Percentiles rank a stretch among this genome's conserved stretches.
phyloP scores from a whole-genome alignment of 1,139 yeast species.

The Yamadazyma pseudoaaseri region DNA sequence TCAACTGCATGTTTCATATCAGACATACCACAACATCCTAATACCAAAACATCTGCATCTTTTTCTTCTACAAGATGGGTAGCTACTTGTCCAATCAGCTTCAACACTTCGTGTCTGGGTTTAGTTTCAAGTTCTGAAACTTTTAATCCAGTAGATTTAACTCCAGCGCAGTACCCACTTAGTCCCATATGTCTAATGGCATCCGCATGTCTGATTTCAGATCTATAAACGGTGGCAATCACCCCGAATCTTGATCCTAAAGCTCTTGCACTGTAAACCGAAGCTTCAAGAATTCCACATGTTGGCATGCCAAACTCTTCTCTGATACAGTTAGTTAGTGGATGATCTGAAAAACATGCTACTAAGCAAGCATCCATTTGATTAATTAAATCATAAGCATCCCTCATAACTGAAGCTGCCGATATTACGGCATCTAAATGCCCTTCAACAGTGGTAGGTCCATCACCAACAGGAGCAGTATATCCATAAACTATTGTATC shows the following conservation, averaged over 20 bases:
- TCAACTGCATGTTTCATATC: constrained; percentile 28
- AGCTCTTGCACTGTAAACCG: constrained; percentile 10
- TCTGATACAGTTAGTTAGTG: constrained; percentile 11
- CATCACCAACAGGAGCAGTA: constrained; percentile 9
- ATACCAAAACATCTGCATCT: constrained; percentile 26
- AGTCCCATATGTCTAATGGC: constrained; percentile 24
- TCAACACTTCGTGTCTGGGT: constrained; percentile 24
- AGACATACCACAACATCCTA: constrained; percentile 35
- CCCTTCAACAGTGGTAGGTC: constrained; percentile 11
- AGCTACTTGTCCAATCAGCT: constrained; percentile 21
- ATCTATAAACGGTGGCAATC: constrained; percentile 20
- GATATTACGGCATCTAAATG: constrained; percentile 11
- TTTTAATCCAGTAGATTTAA: constrained; percentile 25
- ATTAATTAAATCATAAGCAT: constrained; percentile 7
- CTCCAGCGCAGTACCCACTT: constrained; percentile 26
- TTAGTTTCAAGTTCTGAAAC: constrained; percentile 29
- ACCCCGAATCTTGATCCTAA: constrained; percentile 14
- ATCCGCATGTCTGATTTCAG: constrained; percentile 21
- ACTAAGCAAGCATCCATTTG: constrained; percentile 12
- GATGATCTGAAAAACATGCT: constrained; percentile 13
- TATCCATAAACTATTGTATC: constrained; percentile 12
- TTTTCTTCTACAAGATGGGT: constrained; percentile 18
- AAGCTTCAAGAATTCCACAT: constrained; percentile 13
- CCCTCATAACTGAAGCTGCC: constrained; percentile 9
- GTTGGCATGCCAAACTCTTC: constrained; percentile 12